Evolutionary conservation across 306 rosid genomes (phyloP), one percentile per base, ranked within the genome.

Genomic region (Psophocarpus tetragonolobus): DNA sequence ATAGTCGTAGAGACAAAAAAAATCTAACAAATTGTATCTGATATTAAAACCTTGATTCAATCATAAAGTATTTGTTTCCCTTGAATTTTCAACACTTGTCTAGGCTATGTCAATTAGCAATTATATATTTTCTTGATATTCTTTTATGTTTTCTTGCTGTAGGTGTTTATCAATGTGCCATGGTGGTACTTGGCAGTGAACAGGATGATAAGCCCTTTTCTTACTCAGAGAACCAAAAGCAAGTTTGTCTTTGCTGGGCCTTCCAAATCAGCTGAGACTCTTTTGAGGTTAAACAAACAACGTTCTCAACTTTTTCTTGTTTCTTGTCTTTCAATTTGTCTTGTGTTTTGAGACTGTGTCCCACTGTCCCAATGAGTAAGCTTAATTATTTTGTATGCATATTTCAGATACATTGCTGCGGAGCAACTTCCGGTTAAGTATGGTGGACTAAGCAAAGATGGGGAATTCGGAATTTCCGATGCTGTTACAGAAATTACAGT

Each of bases 81-180:
- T 33, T 32, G 13, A 32, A 30, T 61, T 61, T 32, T 8, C 32
- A 61, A n/a, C 68, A 30, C 35, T 27, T 27, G 0, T 29, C 3
- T 4, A 4, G 66, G 66, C 23, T 15, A 15, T 29, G n/a, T 3
- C 5, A 26, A 36, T 73, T 21, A 29, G 3, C n/a, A n/a, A n/a
- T 64, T 12, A 44, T 20, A 5, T 39, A 1, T 21, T 6, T 39
- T 50, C 1, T 32, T 33, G 1, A n/a, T 32, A 1, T 44, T 23
- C 0, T 14, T 44, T 15, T 33, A 47, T 67, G 0, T 0, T 32
- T 70, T 5, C 9, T 15, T 68, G 64, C 54, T 58, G 17, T 51
- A 92, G 97, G 90, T 92, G 68, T 92, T 92, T 58, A 81, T 92
- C 91, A 92, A 88, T 81, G 96, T 90, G 45, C 96, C 96, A 6